Evolutionary conservation across 208 protist species (phyloP), one percentile per base, ranked within the genome.

Genomic region (Leishmania turanica): DNA sequence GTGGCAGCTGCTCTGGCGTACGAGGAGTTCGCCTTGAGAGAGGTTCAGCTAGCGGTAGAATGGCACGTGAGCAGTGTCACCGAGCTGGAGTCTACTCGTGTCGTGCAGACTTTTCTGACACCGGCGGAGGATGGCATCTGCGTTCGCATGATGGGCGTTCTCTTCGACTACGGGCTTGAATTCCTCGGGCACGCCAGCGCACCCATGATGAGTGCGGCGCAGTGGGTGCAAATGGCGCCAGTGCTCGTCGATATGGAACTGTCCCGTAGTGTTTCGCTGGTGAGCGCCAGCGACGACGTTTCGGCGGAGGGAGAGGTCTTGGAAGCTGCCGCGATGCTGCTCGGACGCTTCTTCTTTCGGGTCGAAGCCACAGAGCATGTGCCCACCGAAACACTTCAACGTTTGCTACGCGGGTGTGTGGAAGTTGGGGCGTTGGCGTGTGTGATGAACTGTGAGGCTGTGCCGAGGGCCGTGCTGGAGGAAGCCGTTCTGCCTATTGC

Each of bases 51-150:
- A 5, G 87, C 85, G 51, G 75, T 91, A 21, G 86, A 88, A 74
- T 86, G 86, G 68, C 85, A 84, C 31, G 80, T 98, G 51, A 72
- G 81, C 34, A 90, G 79, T 75, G 49, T 89, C 56, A 75, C 87
- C 3, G 92, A 97, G 68, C 79, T 98, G 65, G 88, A 97, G 60
- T 84, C 71, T 58, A 96, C 94, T 6, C 40, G 80, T 4, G 90
- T 96, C 81, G n/a, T 96, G 60, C 92, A 96, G 72, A 98, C 95
- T 60, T 89, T 90, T 42, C 81, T 95, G 58, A 85, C 77, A 13
- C n/a, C 71, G 34, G 73, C 84, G 7, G 87, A 89, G 1, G 86
- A 88, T 56, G 83, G 84, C 75, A 93, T 96, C 79, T 60, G 54
- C 66, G 80, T 93, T 47, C 86, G 91, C 66, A 83, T 91, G 11